A percentile compares a stretch with the other conserved stretches of the same genome.
Evolutionary conservation across 345 rosid genomes (phyloP).

Genomic region (Streptanthus diversifolius): DNA sequence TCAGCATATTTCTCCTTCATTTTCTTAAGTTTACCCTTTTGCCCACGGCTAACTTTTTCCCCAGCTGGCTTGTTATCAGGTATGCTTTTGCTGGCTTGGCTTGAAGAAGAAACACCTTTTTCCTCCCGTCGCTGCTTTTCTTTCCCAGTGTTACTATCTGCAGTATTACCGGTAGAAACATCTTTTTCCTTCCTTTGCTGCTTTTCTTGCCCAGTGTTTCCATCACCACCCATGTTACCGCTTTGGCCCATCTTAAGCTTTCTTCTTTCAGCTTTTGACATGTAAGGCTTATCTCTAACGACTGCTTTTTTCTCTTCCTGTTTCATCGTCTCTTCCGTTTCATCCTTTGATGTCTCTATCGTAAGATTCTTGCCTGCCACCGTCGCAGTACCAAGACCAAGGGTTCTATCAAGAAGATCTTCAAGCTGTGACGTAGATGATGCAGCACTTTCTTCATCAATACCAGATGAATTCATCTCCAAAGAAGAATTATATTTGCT

Average conservation of each 20-base stretch:
- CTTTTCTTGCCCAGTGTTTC: slow-evolving; percentile 38
- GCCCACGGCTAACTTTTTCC: slow-evolving; percentile 82
- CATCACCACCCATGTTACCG: slow-evolving; percentile 24
- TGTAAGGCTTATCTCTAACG: slow-evolving; percentile 59
- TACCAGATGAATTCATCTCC: slow-evolving; percentile 31
- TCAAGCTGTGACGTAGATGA: slow-evolving; percentile 65
- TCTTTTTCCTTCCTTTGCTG: slow-evolving; percentile 35
- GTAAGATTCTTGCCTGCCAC: slow-evolving; percentile 42
- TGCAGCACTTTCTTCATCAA: slow-evolving; percentile 39
- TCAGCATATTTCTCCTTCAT: slow-evolving; percentile 96
- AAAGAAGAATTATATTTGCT: slow-evolving; percentile 27
- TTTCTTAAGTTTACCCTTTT: slow-evolving; percentile 84
- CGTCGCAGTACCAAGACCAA: slow-evolving; percentile 71
- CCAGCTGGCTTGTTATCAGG: slow-evolving; percentile 49
- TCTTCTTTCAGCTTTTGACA: slow-evolving; percentile 91
- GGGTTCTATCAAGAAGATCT: slow-evolving; percentile 94
- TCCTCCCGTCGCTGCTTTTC: slow-evolving; percentile 42
- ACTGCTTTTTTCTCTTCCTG: slow-evolving; percentile 46
- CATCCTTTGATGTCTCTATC: slow-evolving; percentile 42
- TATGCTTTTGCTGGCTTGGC: slow-evolving; percentile 39
- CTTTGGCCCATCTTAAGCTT: slow-evolving; percentile 77
- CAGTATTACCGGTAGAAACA: slow-evolving; percentile 17
- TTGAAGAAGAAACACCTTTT: slow-evolving; percentile 31
- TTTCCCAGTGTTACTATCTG: slow-evolving; percentile 30
- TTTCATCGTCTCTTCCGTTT: slow-evolving; percentile 39